Evolutionary conservation across 2,329 filamentous ascomycete genomes (phyloP).

Genomic region (Fusarium graminum): DNA sequence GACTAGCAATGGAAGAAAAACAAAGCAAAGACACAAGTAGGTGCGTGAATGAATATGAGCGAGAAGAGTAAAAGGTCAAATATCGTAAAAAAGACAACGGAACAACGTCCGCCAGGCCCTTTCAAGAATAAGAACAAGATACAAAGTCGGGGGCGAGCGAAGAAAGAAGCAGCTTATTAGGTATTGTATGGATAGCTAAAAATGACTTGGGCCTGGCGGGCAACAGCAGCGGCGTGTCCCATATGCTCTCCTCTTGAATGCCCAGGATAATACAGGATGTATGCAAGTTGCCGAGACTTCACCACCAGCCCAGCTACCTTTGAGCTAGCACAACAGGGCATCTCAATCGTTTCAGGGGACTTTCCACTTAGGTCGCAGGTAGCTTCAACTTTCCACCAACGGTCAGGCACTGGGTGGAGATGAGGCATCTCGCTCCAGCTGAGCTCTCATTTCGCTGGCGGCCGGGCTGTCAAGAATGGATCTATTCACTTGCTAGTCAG

Average conservation of each 20-base stretch:
- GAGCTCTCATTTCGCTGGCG: slow-evolving; percentile 35
- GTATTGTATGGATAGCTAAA: slow-evolving; percentile 34
- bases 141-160: slow-evolving; percentile 38
- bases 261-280: slow-evolving; percentile 41
- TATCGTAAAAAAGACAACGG: slow-evolving; percentile 30
- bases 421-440: slow-evolving; percentile 38
- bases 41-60: slow-evolving; percentile 27
- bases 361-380: slow-evolving; percentile 32
- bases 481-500: slow-evolving; percentile 30
- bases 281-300: slow-evolving; percentile 40
- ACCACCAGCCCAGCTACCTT: slow-evolving; percentile 28
- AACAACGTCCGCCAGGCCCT: slow-evolving; percentile 32
- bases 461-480: slow-evolving; percentile 23
- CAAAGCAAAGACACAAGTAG: slow-evolving; percentile 27
- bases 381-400: slow-evolving; percentile 43
- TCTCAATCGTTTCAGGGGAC: slow-evolving; percentile 40
- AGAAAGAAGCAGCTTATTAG: slow-evolving; percentile 33
- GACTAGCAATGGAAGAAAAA: slow-evolving; percentile 15
- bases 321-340: slow-evolving; percentile 37
- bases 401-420: slow-evolving; percentile 35
- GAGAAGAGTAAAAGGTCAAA: slow-evolving; percentile 30
- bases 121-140: slow-evolving; percentile 10
- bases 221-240: slow-evolving; percentile 32
- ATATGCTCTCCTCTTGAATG: slow-evolving; percentile 28
- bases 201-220: slow-evolving; percentile 43